phyloP scores from a whole-genome alignment of 768 basidiomycete genomes.

The Trametes sanguinea region DNA sequence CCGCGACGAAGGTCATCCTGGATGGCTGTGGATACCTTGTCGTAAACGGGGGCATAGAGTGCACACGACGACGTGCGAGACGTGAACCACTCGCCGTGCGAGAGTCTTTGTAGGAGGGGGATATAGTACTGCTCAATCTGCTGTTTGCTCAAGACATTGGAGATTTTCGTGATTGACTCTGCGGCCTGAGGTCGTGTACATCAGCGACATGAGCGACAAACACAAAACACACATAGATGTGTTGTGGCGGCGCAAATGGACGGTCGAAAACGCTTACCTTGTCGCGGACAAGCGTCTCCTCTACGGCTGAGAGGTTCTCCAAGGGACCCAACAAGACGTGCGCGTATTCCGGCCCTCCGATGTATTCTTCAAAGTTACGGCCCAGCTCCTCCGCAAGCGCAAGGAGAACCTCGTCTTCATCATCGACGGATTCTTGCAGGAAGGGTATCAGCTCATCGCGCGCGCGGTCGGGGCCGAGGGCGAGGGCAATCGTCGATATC shows the following conservation, averaged over 20 bases:
- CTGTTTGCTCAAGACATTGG: constrained; percentile 67
- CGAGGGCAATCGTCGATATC: constrained; percentile 96
- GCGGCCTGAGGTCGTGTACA: constrained; percentile 65
- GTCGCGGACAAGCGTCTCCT: constrained; percentile 96
- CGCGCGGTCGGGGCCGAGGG: constrained; percentile 92
- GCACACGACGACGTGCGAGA: constrained; percentile 95
- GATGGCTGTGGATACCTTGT: constrained; percentile 66
- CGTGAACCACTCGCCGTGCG: constrained; percentile 98
- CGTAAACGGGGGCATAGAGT: constrained; percentile 88
- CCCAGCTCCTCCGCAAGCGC: constrained; percentile 96
- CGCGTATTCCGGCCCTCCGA: constrained; percentile 86
- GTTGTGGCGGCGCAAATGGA: background rate
- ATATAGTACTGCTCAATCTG: constrained; percentile 92
- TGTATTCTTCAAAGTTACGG: constrained; percentile 88
- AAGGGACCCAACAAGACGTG: constrained; percentile 88
- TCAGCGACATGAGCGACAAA: background rate
- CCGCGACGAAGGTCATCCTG: constrained; percentile 90
- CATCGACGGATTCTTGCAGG: constrained; percentile 98
- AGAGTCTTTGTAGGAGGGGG: constrained; percentile 85
- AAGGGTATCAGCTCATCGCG: constrained; percentile 95
- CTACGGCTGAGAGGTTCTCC: constrained; percentile 94
- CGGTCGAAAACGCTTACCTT: constrained; percentile 59
- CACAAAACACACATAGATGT: background rate
- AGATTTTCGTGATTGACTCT: constrained; percentile 92
- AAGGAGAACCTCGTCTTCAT: constrained; percentile 97